These are phyloP conservation scores for Ophiostoma quercus DNA, from an alignment of 2,329 filamentous ascomycete genomes.

Conservation along the genomic window DNA sequence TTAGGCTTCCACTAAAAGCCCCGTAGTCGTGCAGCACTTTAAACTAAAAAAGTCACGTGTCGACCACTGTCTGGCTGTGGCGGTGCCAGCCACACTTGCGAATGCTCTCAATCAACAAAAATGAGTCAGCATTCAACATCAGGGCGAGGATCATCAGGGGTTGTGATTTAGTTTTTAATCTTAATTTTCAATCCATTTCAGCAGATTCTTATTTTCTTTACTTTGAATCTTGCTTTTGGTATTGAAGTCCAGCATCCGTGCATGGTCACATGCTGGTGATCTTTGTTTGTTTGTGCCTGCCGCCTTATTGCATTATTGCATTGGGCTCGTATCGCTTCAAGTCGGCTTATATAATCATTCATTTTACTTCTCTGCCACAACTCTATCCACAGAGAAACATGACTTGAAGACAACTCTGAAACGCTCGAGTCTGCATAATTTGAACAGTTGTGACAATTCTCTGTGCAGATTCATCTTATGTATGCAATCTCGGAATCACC, in stretches of 20 bases:
- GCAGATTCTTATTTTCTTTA: background rate
- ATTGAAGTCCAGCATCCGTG: background rate
- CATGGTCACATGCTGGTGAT: background rate
- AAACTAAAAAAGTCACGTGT: background rate
- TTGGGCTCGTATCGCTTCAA: too few species aligned
- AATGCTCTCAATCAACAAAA: background rate
- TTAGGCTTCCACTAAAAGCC: background rate
- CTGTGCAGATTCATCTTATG: background rate
- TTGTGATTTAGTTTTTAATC: background rate
- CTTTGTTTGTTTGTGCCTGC: background rate
- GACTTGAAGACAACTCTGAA: background rate
- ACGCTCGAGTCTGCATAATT: background rate
- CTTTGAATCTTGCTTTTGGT: background rate
- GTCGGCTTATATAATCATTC: too few species aligned
- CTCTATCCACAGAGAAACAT: background rate
- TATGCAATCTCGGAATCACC: background rate
- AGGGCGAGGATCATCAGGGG: background rate
- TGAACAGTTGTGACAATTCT: background rate
- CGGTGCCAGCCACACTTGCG: slow-evolving; percentile 4
- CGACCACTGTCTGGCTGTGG: background rate
- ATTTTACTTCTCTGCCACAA: too few species aligned
- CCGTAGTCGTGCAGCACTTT: background rate
- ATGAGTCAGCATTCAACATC: background rate
- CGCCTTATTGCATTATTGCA: too few species aligned
- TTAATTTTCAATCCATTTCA: background rate